These are phyloP conservation scores for Berkeleyomyces basicola DNA, from an alignment of 2,329 filamentous ascomycete species.

Conservation along the genomic window DNA sequence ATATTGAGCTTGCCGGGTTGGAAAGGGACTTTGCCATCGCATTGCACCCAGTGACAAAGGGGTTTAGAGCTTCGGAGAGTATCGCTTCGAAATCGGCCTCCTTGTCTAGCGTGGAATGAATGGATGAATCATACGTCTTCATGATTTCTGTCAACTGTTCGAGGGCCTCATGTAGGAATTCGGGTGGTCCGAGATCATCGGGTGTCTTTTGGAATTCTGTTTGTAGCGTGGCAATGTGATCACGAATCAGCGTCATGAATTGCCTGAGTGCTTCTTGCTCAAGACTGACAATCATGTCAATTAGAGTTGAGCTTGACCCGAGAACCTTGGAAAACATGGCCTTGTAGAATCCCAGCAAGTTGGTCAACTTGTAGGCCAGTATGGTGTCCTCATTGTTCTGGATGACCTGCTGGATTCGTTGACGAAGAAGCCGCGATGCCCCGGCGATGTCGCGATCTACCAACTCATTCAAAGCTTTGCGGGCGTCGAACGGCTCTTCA, in stretches of 20 bases:
- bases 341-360: slow-evolving; percentile 77
- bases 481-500: slow-evolving; percentile 53
- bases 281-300: slow-evolving; percentile 50
- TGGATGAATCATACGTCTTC: slow-evolving; percentile 72
- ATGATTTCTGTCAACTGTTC: slow-evolving; percentile 64
- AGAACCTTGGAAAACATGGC: slow-evolving; percentile 71
- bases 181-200: slow-evolving; percentile 57
- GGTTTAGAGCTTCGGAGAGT: slow-evolving; percentile 65
- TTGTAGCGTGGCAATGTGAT: slow-evolving; percentile 61
- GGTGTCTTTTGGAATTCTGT: slow-evolving; percentile 53
- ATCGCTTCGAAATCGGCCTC: slow-evolving; percentile 60
- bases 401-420: slow-evolving; percentile 79
- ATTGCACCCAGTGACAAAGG: slow-evolving; percentile 63
- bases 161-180: slow-evolving; percentile 66
- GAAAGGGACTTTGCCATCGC: slow-evolving; percentile 47
- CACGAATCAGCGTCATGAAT: slow-evolving; percentile 66
- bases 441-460: slow-evolving; percentile 74
- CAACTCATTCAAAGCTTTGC: slow-evolving; percentile 66
- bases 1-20: slow-evolving; percentile 46
- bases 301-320: slow-evolving; percentile 48
- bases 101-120: slow-evolving; percentile 40
- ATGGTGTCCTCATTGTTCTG: slow-evolving; percentile 85
- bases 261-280: slow-evolving; percentile 65
- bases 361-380: slow-evolving; percentile 75
- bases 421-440: slow-evolving; percentile 68